phyloP scores from a whole-genome alignment of 345 rosid species.

The Brassica rapa region DNA sequence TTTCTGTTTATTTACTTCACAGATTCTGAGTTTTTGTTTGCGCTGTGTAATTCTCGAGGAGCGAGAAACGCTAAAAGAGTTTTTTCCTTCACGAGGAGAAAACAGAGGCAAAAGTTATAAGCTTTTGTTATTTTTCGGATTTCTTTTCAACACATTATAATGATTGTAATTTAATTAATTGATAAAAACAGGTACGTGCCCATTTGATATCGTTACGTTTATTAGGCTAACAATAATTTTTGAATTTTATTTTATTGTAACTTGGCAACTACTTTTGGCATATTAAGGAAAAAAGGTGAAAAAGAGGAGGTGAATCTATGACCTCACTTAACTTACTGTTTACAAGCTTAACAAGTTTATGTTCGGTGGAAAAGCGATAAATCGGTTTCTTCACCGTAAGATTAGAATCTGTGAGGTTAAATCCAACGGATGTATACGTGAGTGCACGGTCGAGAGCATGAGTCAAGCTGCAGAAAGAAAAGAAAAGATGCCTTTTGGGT shows the following conservation, averaged over 20 bases:
- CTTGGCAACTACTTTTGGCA: constrained; percentile 14
- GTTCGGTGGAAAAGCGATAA: constrained; percentile 22
- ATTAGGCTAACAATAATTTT: background rate
- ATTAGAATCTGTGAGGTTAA: constrained; percentile 4
- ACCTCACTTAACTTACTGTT: constrained; percentile 31
- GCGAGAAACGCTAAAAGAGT: constrained; percentile 3
- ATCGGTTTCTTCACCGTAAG: constrained; percentile 15
- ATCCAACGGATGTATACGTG: constrained; percentile 21
- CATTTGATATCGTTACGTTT: background rate
- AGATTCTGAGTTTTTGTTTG: constrained; percentile 12
- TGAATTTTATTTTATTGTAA: background rate
- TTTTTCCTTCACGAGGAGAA: constrained; percentile 20
- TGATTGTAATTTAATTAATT: background rate
- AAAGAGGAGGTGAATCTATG: constrained; percentile 14
- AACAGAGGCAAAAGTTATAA: background rate
- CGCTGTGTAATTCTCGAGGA: constrained; percentile 30
- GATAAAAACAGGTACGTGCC: background rate
- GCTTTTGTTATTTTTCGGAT: background rate
- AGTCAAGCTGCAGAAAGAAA: constrained; percentile 13
- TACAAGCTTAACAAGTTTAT: constrained; percentile 25
- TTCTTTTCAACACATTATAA: background rate
- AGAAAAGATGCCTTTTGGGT: constrained; percentile 20
- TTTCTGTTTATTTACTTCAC: background rate
- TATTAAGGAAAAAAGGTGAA: background rate
- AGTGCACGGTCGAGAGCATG: constrained; percentile 15